These are phyloP conservation scores for Hypoxylon fuscum DNA, from an alignment of 495 filamentous ascomycete genomes.

Conservation along the genomic window DNA sequence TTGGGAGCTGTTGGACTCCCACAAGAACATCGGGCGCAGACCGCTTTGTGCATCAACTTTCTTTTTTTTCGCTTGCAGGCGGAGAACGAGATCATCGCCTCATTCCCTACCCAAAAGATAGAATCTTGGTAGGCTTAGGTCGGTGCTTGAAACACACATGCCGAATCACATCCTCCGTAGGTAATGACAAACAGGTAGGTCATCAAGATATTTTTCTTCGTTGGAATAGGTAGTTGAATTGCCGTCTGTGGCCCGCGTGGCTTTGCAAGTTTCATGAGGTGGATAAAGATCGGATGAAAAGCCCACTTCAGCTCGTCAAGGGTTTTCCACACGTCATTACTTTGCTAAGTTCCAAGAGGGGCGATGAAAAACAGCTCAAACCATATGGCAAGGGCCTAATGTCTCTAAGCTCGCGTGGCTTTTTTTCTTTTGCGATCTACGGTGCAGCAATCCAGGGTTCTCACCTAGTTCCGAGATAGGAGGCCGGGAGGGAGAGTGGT, in stretches of 20 bases:
- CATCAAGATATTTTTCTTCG: background rate
- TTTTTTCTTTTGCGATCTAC: slow-evolving; percentile 25
- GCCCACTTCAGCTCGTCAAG: slow-evolving; percentile 34
- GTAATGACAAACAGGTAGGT: background rate
- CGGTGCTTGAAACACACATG: background rate
- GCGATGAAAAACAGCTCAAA: background rate
- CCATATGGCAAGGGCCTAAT: background rate
- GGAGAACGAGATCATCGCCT: slow-evolving; percentile 27
- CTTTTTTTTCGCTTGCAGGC: slow-evolving; percentile 12
- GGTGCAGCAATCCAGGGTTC: slow-evolving; percentile 3
- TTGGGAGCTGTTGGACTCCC: slow-evolving; percentile 14
- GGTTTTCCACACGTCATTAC: slow-evolving; percentile 30
- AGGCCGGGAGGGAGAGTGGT: background rate
- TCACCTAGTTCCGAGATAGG: slow-evolving; percentile 4
- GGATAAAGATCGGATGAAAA: slow-evolving; percentile 24
- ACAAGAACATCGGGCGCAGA: slow-evolving; percentile 23
- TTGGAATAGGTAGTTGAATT: slow-evolving; percentile 2
- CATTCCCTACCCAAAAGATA: slow-evolving; percentile 13
- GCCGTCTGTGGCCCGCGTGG: slow-evolving; percentile 20
- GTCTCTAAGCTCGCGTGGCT: slow-evolving; percentile 23
- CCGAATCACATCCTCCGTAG: background rate
- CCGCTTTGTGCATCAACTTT: slow-evolving; percentile 17
- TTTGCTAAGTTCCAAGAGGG: background rate
- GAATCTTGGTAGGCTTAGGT: background rate
- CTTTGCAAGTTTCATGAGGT: slow-evolving; percentile 36